Evolutionary conservation across 2,329 filamentous ascomycete genomes (phyloP).

Genomic region (Cladosporium sp.): DNA sequence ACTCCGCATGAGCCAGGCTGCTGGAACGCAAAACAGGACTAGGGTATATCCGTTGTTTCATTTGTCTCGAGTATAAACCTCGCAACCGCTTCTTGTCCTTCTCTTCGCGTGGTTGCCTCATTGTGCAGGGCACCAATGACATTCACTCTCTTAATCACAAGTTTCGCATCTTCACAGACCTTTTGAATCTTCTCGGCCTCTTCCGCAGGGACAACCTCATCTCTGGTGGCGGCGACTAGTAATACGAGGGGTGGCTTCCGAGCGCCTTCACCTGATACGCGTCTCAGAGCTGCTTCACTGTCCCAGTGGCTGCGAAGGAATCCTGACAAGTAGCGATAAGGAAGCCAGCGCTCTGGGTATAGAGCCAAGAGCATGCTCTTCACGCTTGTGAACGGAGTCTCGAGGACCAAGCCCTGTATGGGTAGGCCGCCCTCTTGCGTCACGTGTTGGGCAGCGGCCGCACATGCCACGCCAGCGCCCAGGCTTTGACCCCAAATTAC

Average conservation of each 20-base stretch:
- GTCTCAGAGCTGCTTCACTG: conserved; percentile 35
- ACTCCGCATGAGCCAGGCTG: too few species aligned
- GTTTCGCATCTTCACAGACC: conserved; percentile 29
- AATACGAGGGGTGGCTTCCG: conserved; percentile 33
- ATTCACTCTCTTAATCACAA: conserved; percentile 34
- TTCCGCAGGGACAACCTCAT: conserved; percentile 53
- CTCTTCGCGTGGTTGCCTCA: conserved; percentile 39
- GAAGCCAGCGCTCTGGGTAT: conserved; percentile 74
- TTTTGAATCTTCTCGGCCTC: conserved; percentile 50
- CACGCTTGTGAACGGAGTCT: conserved; percentile 70
- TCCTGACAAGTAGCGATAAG: conserved; percentile 67
- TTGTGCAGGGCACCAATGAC: conserved; percentile 46
- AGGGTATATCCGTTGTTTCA: too few species aligned
- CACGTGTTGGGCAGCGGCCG: conserved; percentile 45
- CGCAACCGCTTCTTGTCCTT: conserved; percentile 38
- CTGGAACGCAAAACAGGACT: too few species aligned
- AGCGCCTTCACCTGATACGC: conserved; percentile 27
- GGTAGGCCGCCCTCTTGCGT: conserved; percentile 28
- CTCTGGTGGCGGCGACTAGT: conserved; percentile 51
- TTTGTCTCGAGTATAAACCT: conserved; percentile 16
- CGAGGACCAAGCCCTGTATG: conserved; percentile 53
- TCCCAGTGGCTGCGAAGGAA: conserved; percentile 62
- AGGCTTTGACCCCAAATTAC: conserved; percentile 74
- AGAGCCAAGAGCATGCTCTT: conserved; percentile 63
- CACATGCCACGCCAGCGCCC: conserved; percentile 64